A percentile compares a stretch with the other conserved stretches of the same genome.
Conservation (phyloP, 106 monocot species). For the Phalaenopsis aphrodite region DNA sequence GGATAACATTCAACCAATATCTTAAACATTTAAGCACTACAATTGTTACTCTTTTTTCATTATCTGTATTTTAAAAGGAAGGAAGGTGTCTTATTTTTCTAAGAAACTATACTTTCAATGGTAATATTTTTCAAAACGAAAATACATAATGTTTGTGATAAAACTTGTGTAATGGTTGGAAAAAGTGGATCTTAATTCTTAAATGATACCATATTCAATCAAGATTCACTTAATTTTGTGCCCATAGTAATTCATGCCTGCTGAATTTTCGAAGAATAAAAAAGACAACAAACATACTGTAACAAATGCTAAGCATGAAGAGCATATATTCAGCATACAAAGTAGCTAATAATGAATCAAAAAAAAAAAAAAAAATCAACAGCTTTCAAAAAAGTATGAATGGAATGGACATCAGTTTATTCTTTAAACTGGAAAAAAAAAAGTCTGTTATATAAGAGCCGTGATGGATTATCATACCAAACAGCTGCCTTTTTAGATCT, state of each 20-base stretch:
- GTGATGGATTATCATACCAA: slow-evolving; percentile 41
- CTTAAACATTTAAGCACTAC: neutral
- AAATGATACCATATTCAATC: neutral
- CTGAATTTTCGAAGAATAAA: neutral
- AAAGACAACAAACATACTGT: neutral
- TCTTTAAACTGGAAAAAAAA: neutral
- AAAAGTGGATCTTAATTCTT: neutral
- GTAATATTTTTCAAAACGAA: neutral
- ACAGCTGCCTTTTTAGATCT: slow-evolving; percentile 79
- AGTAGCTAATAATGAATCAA: neutral
- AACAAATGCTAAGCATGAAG: neutral
- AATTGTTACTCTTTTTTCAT: neutral
- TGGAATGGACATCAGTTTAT: neutral
- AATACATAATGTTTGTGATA: neutral
- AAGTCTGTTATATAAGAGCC: neutral
- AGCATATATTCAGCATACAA: neutral
- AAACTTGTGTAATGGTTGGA: neutral
- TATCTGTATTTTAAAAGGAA: neutral
- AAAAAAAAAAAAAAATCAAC: neutral
- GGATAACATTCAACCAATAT: neutral
- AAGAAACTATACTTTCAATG: neutral
- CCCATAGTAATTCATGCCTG: neutral
- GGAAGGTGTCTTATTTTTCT: neutral
- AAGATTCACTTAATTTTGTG: neutral
- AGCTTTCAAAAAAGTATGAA: neutral